Conservation (phyloP, 192 early-diverging fungal genomes). For the Oehlia diaphana region DNA sequence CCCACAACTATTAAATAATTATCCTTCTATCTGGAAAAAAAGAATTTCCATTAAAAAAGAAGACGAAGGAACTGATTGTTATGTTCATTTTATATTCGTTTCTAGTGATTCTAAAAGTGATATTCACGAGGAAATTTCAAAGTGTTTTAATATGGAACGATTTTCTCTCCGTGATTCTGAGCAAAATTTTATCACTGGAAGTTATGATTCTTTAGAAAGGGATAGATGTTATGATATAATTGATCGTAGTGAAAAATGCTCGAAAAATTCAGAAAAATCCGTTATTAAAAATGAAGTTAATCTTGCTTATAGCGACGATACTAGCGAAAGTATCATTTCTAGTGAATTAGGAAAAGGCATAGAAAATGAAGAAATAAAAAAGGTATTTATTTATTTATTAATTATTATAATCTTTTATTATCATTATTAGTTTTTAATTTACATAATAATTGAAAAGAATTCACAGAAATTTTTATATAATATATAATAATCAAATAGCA, state of each 20-base stretch:
- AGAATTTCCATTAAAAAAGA: neutral
- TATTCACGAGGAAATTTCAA: conserved; percentile 15
- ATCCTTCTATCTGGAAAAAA: neutral
- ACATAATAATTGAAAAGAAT: too few species aligned
- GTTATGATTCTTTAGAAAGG: conserved; percentile 7
- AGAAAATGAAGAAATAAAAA: neutral
- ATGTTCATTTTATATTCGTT: conserved; percentile 4
- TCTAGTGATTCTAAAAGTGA: neutral
- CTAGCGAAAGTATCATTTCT: neutral
- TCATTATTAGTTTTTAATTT: neutral
- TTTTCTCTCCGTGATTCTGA: conserved; percentile 1
- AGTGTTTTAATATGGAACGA: conserved; percentile 10
- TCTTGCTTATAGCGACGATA: neutral
- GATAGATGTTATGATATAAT: conserved; percentile 3
- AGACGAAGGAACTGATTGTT: neutral
- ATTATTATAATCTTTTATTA: neutral
- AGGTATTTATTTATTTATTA: neutral
- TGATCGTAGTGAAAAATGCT: neutral
- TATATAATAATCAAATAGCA: neutral
- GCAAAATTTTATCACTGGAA: conserved; percentile 8
- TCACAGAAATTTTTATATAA: neutral
- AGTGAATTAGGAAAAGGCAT: neutral
- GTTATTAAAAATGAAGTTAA: too few species aligned
- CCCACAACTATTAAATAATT: too few species aligned
- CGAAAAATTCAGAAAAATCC: neutral